Percentiles rank a stretch among this genome's conserved stretches.
Evolutionary conservation across 2,329 filamentous ascomycete genomes (phyloP).

Genomic region (Aspergillus sp.): DNA sequence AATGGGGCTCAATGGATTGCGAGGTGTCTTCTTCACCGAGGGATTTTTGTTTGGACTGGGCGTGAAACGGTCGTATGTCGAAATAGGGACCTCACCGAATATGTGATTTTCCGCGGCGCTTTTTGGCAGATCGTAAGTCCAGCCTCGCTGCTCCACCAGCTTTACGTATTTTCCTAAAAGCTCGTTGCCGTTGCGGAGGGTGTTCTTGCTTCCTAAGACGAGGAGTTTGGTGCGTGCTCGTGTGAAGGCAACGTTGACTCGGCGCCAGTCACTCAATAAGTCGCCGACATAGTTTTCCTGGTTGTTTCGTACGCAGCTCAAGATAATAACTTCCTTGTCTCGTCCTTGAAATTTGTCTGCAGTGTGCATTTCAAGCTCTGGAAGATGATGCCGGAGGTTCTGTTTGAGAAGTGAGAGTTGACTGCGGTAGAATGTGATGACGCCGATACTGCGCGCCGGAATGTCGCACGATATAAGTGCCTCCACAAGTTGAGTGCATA

Average conservation of each 20-base stretch:
- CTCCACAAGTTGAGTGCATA: conserved; percentile 79
- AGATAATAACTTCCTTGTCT: conserved; percentile 88
- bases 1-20: conserved; percentile 33
- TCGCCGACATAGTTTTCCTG: conserved; percentile 82
- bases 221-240: conserved; percentile 88
- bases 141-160: conserved; percentile 74
- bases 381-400: conserved; percentile 58
- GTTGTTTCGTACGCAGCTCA: conserved; percentile 87
- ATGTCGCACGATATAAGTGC: conserved; percentile 75
- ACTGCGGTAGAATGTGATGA: conserved; percentile 95
- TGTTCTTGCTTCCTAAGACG: conserved; percentile 78
- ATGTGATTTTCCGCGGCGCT: conserved; percentile 66
- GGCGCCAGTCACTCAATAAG: conserved; percentile 82
- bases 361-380: conserved; percentile 87
- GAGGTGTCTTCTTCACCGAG: conserved; percentile 21
- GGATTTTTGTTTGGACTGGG: conserved; percentile 36
- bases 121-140: conserved; percentile 72
- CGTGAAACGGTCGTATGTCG: conserved; percentile 25
- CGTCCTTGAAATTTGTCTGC: conserved; percentile 95
- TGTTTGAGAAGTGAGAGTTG: conserved; percentile 83
- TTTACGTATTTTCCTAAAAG: conserved; percentile 74
- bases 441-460: conserved; percentile 73
- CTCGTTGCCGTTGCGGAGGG: conserved; percentile 67
- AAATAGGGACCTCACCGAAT: conserved; percentile 54
- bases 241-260: conserved; percentile 95